Percentiles rank a stretch among this genome's conserved stretches.
Conservation (phyloP, 768 basidiomycete species). For the Amanita inopinata region DNA sequence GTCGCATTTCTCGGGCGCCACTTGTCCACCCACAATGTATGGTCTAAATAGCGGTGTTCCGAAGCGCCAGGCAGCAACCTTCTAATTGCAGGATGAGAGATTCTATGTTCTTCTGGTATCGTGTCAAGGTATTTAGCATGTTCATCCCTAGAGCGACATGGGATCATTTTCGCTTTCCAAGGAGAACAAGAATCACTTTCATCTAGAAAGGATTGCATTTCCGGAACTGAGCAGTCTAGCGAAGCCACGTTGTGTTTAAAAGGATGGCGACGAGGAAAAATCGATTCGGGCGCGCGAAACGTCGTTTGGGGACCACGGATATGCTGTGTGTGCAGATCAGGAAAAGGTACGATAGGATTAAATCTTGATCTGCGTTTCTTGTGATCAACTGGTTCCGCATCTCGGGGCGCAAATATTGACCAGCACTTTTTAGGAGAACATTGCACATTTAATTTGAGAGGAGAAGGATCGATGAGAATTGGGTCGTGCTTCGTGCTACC, state of each 20-base stretch:
- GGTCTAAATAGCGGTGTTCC: constrained; percentile 16
- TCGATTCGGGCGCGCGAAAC: constrained; percentile 17
- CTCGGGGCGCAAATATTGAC: constrained; percentile 35
- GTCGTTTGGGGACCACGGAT: constrained; percentile 45
- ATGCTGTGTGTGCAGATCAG: constrained; percentile 44
- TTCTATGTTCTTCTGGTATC: constrained; percentile 24
- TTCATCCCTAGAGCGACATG: constrained; percentile 1
- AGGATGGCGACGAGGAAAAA: background rate
- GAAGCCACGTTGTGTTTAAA: background rate
- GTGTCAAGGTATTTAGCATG: constrained; percentile 11
- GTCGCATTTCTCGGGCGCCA: constrained; percentile 68
- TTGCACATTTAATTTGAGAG: constrained; percentile 18
- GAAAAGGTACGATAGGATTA: constrained; percentile 31
- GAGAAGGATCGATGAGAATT: constrained; percentile 35
- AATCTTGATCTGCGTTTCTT: constrained; percentile 9
- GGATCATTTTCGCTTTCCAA: background rate
- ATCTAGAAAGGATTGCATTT: constrained; percentile 1
- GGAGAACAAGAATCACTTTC: background rate
- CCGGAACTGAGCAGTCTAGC: background rate
- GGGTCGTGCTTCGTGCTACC: constrained; percentile 27
- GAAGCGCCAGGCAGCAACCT: constrained; percentile 23
- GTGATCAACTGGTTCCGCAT: constrained; percentile 12
- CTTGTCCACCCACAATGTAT: constrained; percentile 60
- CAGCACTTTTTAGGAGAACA: constrained; percentile 24
- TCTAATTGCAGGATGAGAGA: constrained; percentile 41